Percentiles rank a stretch among this genome's conserved stretches.
These are phyloP conservation scores for Rhodotorula mucilaginosa DNA, from an alignment of 1,284 basidiomycete genomes.

Conservation along the genomic window DNA sequence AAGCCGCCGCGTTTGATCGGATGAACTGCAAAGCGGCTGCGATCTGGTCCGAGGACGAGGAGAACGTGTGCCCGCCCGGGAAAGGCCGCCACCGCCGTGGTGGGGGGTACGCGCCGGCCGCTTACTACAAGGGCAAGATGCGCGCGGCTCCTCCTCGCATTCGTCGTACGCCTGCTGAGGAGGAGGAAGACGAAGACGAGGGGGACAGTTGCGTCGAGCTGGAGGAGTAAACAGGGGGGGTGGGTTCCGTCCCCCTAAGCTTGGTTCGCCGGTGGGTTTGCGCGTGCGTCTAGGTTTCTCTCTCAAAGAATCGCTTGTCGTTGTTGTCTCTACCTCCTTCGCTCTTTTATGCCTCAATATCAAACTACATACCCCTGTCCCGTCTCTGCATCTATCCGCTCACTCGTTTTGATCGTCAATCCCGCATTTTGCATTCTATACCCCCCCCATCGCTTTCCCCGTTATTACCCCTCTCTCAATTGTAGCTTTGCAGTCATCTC, in stretches of 20 bases:
- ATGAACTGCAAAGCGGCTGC: neutral
- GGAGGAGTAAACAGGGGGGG: too few relatives aligned
- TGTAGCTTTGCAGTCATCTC: too few relatives aligned
- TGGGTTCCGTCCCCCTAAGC: neutral
- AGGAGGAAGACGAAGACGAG: neutral
- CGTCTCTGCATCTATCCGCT: neutral
- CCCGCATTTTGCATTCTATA: too few relatives aligned
- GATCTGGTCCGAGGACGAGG: conserved; percentile 1
- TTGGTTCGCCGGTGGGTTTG: neutral
- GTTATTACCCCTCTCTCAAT: too few relatives aligned
- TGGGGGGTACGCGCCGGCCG: neutral
- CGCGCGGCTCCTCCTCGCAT: neutral
- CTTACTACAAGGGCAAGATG: neutral
- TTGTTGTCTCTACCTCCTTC: neutral
- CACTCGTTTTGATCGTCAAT: too few relatives aligned
- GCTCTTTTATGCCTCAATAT: neutral
- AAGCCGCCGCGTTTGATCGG: neutral
- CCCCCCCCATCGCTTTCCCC: too few relatives aligned
- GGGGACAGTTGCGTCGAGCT: too few relatives aligned
- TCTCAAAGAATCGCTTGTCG: neutral
- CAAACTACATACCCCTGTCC: neutral
- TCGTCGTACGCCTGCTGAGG: neutral
- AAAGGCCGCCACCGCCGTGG: neutral
- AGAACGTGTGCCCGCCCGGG: neutral
- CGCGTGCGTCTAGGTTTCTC: too few relatives aligned